A percentile compares a stretch with the other conserved stretches of the same genome.
These are phyloP conservation scores for Suillus hirtellus DNA, from an alignment of 768 basidiomycete species.

Conservation along the genomic window DNA sequence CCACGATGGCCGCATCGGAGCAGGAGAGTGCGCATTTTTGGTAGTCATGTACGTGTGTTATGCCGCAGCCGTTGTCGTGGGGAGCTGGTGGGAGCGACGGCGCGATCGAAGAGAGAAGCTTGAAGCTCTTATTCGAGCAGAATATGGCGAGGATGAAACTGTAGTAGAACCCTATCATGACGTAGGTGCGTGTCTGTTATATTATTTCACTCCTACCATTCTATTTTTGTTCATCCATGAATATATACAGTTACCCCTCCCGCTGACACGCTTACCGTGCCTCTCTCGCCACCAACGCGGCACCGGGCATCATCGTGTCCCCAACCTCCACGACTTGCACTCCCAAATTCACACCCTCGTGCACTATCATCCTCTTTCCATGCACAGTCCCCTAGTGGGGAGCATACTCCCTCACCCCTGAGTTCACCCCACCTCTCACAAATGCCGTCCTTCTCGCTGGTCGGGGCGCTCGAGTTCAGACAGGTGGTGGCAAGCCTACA, in stretches of 20 bases:
- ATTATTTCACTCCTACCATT: neutral
- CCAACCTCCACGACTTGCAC: conserved; percentile 37
- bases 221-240: conserved; percentile 11
- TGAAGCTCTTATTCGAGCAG: conserved; percentile 57
- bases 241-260: conserved; percentile 14
- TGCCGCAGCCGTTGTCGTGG: conserved; percentile 70
- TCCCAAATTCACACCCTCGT: conserved; percentile 42
- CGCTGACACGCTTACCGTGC: conserved; percentile 15
- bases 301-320: conserved; percentile 41
- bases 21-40: conserved; percentile 73
- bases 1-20: conserved; percentile 68
- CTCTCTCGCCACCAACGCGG: conserved; percentile 36
- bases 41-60: conserved; percentile 76
- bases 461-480: conserved; percentile 95
- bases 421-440: conserved; percentile 41
- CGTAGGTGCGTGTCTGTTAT: conserved; percentile 51
- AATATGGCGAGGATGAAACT: conserved; percentile 54
- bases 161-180: conserved; percentile 36
- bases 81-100: conserved; percentile 74
- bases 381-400: conserved; percentile 24
- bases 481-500: conserved; percentile 84
- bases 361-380: conserved; percentile 3
- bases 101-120: conserved; percentile 45
- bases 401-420: conserved; percentile 52
- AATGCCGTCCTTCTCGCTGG: conserved; percentile 85